Conservation (phyloP, 225 moss, liverwort and hornwort genomes). For the Antitrichia curtipendula region DNA sequence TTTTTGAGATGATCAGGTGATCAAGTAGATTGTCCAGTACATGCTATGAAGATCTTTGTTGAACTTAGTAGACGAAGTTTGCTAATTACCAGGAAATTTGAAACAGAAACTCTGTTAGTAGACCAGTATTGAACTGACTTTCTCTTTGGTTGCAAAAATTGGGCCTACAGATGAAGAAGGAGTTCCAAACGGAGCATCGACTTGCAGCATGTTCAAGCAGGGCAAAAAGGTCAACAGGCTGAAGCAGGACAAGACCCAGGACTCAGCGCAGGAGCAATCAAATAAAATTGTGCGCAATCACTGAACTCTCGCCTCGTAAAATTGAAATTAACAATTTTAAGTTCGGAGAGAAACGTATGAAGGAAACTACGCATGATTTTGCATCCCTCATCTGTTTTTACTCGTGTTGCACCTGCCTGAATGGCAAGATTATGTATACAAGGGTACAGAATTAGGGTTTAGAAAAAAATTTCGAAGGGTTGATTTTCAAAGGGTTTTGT, state of each 20-base stretch:
- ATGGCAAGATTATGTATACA: background rate
- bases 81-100: background rate
- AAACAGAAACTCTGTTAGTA: background rate
- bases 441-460: background rate
- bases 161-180: constrained; percentile 37
- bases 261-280: background rate
- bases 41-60: background rate
- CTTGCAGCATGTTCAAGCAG: constrained; percentile 2
- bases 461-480: background rate
- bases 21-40: background rate
- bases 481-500: background rate
- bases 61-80: background rate
- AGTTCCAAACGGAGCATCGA: background rate
- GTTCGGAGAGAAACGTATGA: background rate
- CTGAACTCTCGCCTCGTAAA: background rate
- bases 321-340: background rate
- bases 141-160: constrained; percentile 3
- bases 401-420: background rate
- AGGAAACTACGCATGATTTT: background rate
- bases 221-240: background rate
- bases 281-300: constrained; percentile 15
- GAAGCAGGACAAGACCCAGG: constrained; percentile 13
- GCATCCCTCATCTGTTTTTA: background rate
- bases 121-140: background rate
- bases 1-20: background rate